These are phyloP conservation scores for Penicillium griseofulvum DNA, from an alignment of 2,329 filamentous ascomycete species.

Conservation along the genomic window DNA sequence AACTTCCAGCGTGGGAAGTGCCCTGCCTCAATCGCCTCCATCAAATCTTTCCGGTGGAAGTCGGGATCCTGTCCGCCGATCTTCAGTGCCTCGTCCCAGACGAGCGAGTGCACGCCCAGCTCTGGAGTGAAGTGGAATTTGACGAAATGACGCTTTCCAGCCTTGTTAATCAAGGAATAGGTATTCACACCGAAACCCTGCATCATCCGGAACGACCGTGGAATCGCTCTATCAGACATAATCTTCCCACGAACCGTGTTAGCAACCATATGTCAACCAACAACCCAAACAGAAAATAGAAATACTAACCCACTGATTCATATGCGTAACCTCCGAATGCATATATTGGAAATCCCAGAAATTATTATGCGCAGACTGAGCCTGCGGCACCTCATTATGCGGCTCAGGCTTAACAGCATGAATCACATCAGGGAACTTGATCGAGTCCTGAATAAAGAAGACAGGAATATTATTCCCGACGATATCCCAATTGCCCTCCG, in stretches of 20 bases:
- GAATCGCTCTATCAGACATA: constrained; percentile 39
- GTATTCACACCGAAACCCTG: constrained; percentile 40
- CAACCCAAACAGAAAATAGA: background rate
- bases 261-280: background rate
- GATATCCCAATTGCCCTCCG: constrained; percentile 68
- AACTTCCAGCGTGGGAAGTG: constrained; percentile 76
- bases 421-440: constrained; percentile 43
- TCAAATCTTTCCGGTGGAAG: constrained; percentile 76
- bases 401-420: constrained; percentile 44
- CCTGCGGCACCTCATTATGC: constrained; percentile 52
- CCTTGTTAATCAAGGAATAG: constrained; percentile 32
- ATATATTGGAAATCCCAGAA: constrained; percentile 46
- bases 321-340: constrained; percentile 35
- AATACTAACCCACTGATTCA: constrained; percentile 33
- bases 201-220: constrained; percentile 38
- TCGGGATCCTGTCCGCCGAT: constrained; percentile 72
- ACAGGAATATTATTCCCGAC: constrained; percentile 44
- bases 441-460: constrained; percentile 44
- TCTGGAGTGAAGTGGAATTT: constrained; percentile 38
- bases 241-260: constrained; percentile 16
- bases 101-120: constrained; percentile 35
- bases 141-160: constrained; percentile 36
- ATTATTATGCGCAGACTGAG: constrained; percentile 49
- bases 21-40: constrained; percentile 69
- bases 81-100: constrained; percentile 70